Conservation (phyloP, 768 basidiomycete species). For the Amanita rubescens region DNA sequence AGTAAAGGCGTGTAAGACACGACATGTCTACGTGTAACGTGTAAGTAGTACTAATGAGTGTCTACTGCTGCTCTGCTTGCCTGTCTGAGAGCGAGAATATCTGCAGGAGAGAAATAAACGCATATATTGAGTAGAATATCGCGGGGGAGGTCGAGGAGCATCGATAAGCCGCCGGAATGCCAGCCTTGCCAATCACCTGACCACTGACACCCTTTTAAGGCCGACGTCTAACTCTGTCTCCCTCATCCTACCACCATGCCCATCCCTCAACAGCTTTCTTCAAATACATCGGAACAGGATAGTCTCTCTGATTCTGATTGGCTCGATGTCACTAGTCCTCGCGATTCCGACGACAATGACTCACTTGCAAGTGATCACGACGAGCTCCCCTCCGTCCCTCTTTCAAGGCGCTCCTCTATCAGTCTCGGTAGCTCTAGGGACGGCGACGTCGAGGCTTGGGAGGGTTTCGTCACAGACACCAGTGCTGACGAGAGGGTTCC, state of each 20-base stretch:
- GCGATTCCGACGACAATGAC: conserved; percentile 66
- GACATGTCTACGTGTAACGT: conserved; percentile 49
- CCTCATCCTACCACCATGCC: conserved; percentile 18
- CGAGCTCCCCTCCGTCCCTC: conserved; percentile 41
- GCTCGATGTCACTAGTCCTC: conserved; percentile 69
- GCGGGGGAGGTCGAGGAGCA: conserved; percentile 30
- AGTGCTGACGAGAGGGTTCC: conserved; percentile 36
- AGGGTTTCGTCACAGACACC: conserved; percentile 62
- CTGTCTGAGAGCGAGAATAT: conserved; percentile 43
- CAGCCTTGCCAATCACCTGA: conserved; percentile 7
- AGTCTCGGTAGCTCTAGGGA: conserved; percentile 64
- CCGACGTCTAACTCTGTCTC: background rate
- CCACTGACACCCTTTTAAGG: conserved; percentile 9
- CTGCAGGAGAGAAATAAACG: conserved; percentile 25
- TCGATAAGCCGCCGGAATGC: no score
- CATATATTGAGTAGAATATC: conserved; percentile 38
- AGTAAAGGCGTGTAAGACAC: conserved; percentile 47
- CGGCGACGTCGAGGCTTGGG: conserved; percentile 71
- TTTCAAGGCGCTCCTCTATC: conserved; percentile 62
- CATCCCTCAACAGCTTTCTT: conserved; percentile 29
- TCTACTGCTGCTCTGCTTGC: conserved; percentile 21
- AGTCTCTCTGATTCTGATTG: conserved; percentile 75
- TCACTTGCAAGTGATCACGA: conserved; percentile 62
- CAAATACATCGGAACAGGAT: conserved; percentile 54
- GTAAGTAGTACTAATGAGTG: background rate